Evolutionary conservation across 164 flowering plant genomes (phyloP), one percentile per base, ranked within the genome.

Genomic region (Nymphaea colorata): DNA sequence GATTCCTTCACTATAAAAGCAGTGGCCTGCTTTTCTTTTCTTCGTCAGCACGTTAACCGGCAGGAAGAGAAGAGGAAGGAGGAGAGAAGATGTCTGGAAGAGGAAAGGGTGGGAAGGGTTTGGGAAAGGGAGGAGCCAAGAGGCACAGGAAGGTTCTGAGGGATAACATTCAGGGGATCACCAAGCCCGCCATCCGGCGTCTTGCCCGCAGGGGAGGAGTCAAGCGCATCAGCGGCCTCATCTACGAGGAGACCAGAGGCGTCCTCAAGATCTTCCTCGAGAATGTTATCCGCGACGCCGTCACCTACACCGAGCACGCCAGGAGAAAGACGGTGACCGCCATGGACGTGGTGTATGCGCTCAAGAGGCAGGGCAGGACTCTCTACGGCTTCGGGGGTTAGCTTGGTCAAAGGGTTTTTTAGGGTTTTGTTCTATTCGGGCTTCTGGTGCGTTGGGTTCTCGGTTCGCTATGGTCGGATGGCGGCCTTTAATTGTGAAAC

Each of bases 101-200:
- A 42, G 78, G 78, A 7, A 75, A 75, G 59, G 78, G 78, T n/a
- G 78, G 78, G 7, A 75, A 75, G 68, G 78, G 78, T 7, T 68
- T 75, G n/a, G 78, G 78, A 43, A 75, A 75, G 72, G 75, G 78
- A 4, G 78, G 78, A 3, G 78, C 78, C 4, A 75, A 75, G 75
- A 68, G 78, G 67, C 77, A 75, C 62, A 47, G 77, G 17, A 75
- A 75, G 72, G 77, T 75, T 42, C 55, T 75, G 60, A 44, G 77
- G 10, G 77, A 75, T 25, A 75, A 75, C 71, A 75, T 75, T 47
- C 77, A 75, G 68, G 77, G 77, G 14, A 75, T 75, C 64, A 75
- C 77, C 10, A 75, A 75, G 71, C 76, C 76, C 14, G 76, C 76
- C 10, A 74, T 74, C 61, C 45, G 76, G 18, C 73, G 76, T 5